Conservation (phyloP, 2,329 filamentous ascomycete genomes). For the Neocucurbitaria cava region DNA sequence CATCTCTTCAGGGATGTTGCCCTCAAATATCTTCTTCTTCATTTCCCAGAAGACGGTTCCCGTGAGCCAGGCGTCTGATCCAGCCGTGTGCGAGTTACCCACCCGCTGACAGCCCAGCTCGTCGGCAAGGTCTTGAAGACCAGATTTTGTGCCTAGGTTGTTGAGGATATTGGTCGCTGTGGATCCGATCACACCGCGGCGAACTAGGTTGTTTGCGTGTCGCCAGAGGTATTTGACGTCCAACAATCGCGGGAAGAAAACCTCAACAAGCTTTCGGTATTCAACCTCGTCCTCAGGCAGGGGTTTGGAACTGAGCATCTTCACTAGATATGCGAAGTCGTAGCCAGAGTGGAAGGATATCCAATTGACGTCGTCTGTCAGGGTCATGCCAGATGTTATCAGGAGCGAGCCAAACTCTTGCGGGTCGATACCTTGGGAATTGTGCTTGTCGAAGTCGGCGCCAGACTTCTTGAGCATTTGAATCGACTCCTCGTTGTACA, state of each 20-base stretch:
- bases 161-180: constrained; percentile 75
- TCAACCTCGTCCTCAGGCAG: constrained; percentile 89
- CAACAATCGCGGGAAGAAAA: constrained; percentile 91
- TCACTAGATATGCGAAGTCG: constrained; percentile 96
- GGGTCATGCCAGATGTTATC: constrained; percentile 89
- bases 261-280: constrained; percentile 86
- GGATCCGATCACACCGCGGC: constrained; percentile 54
- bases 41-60: constrained; percentile 96
- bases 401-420: constrained; percentile 86
- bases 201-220: constrained; percentile 72
- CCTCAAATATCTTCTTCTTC: constrained; percentile 85
- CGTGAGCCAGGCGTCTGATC: constrained; percentile 90
- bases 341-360: constrained; percentile 98
- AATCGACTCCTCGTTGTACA: constrained; percentile 97
- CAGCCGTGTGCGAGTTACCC: constrained; percentile 88
- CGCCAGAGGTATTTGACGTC: constrained; percentile 99
- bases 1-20: constrained; percentile 76
- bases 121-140: constrained; percentile 91
- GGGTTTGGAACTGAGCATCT: constrained; percentile 82
- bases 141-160: constrained; percentile 88
- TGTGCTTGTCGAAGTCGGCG: constrained; percentile 86
- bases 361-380: constrained; percentile 89
- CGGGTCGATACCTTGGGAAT: constrained; percentile 89
- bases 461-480: constrained; percentile 88
- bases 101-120: constrained; percentile 89